Conservation (phyloP, 192 early-diverging fungal species). For the Ambispora gerdemannii region DNA sequence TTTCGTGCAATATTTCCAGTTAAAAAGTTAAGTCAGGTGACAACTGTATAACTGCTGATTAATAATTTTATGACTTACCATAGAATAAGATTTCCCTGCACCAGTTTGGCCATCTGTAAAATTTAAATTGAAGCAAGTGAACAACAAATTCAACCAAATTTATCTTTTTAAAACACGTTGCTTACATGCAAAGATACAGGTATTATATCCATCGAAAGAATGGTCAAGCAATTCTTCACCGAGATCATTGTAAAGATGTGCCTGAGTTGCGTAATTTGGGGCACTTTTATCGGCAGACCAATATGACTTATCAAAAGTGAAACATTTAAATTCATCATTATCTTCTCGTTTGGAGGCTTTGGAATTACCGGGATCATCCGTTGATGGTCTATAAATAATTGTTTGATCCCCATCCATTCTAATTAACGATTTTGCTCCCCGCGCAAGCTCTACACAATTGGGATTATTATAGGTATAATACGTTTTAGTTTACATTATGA, state of each 20-base stretch:
- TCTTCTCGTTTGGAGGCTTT: constrained; percentile 34
- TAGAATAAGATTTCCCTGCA: constrained; percentile 70
- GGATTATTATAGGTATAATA: no score
- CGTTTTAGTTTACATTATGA: no score
- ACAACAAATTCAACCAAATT: no score
- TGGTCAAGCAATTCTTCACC: constrained; percentile 78
- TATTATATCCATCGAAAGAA: constrained; percentile 87
- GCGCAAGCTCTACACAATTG: constrained; percentile 62
- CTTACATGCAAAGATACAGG: constrained; percentile 90
- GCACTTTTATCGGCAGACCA: constrained; percentile 72
- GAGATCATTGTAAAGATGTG: constrained; percentile 70
- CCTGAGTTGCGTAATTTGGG: constrained; percentile 67
- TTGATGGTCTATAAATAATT: constrained; percentile 50
- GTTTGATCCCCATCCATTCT: constrained; percentile 75
- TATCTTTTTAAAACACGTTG: constrained; percentile 17
- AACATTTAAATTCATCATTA: constrained; percentile 54
- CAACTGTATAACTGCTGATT: neutral
- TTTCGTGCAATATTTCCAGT: no score
- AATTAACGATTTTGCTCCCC: constrained; percentile 63
- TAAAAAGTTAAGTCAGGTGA: no score
- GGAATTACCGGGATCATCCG: constrained; percentile 34
- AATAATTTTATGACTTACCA: constrained; percentile 40
- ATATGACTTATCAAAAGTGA: constrained; percentile 89
- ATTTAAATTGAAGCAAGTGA: neutral
- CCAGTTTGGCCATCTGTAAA: constrained; percentile 73